These are phyloP conservation scores for Phialocephala subalpina DNA, from an alignment of 2,329 filamentous ascomycete genomes.

Conservation along the genomic window DNA sequence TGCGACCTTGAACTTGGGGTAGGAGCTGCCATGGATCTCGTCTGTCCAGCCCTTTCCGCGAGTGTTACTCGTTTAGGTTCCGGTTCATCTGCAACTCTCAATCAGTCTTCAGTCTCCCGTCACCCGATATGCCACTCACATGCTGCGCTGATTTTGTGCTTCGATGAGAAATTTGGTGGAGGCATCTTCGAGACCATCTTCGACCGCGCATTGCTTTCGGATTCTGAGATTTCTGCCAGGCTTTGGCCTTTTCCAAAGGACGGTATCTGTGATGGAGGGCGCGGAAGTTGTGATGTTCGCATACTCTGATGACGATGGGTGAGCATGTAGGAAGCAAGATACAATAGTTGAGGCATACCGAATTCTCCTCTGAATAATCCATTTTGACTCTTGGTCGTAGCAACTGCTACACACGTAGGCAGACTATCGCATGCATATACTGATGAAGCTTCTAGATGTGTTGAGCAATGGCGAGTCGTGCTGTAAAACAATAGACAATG, in stretches of 20 bases:
- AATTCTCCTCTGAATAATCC: constrained; percentile 40
- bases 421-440: constrained; percentile 36
- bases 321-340: constrained; percentile 5
- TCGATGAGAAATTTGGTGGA: constrained; percentile 52
- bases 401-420: constrained; percentile 34
- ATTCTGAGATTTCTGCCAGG: constrained; percentile 64
- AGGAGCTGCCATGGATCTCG: constrained; percentile 49
- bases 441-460: neutral
- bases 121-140: constrained; percentile 22
- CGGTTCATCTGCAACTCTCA: constrained; percentile 56
- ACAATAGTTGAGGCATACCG: constrained; percentile 30
- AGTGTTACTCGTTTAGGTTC: constrained; percentile 69
- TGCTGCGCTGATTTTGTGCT: constrained; percentile 52
- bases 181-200: constrained; percentile 53
- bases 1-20: constrained; percentile 51
- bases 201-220: constrained; percentile 64
- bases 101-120: constrained; percentile 17
- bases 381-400: constrained; percentile 32
- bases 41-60: constrained; percentile 62
- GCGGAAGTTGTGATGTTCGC: constrained; percentile 38
- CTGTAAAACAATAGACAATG: neutral
- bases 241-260: constrained; percentile 41
- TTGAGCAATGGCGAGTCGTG: constrained; percentile 7
- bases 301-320: constrained; percentile 33
- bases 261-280: constrained; percentile 38